These are phyloP conservation scores for Chlamydomonas sp. DNA, from an alignment of 139 green algal genomes.

Conservation along the genomic window DNA sequence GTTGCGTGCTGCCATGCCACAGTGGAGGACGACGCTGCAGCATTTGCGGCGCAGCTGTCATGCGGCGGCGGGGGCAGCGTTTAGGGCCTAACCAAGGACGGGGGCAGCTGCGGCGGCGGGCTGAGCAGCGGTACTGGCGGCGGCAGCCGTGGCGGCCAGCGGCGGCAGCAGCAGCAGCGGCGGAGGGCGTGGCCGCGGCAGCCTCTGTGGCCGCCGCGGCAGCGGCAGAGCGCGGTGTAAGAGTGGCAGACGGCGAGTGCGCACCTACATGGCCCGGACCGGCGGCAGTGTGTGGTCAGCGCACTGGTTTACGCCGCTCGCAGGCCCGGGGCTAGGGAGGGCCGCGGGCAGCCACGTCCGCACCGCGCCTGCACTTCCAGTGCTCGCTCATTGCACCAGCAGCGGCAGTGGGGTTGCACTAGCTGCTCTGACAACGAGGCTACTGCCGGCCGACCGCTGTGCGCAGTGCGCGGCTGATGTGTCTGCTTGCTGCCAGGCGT, in stretches of 20 bases:
- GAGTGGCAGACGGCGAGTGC: not conserved
- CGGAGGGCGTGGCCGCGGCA: not conserved
- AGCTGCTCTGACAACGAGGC: not conserved
- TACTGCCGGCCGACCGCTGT: not conserved
- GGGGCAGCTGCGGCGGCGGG: not conserved
- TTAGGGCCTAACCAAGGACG: not conserved
- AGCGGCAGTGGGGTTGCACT: conserved; percentile 1
- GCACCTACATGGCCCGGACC: not conserved
- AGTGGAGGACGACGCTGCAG: not conserved
- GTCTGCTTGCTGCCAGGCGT: not conserved
- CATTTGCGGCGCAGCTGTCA: not conserved
- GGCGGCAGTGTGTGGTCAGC: conserved; percentile 4
- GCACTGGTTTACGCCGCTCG: not conserved
- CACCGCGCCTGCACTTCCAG: conserved; percentile 8
- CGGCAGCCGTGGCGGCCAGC: not conserved
- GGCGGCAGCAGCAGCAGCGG: not conserved
- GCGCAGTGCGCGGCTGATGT: not conserved
- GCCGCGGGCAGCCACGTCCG: conserved; percentile 11
- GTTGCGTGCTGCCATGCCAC: not conserved
- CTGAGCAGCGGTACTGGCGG: not conserved
- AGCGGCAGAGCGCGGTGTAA: too few species aligned
- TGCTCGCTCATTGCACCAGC: not conserved
- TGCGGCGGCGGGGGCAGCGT: not conserved
- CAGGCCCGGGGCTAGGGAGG: not conserved
- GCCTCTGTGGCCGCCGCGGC: too few species aligned